These are phyloP conservation scores for Hemileccinum rubropunctum DNA, from an alignment of 768 basidiomycete species.

Conservation along the genomic window DNA sequence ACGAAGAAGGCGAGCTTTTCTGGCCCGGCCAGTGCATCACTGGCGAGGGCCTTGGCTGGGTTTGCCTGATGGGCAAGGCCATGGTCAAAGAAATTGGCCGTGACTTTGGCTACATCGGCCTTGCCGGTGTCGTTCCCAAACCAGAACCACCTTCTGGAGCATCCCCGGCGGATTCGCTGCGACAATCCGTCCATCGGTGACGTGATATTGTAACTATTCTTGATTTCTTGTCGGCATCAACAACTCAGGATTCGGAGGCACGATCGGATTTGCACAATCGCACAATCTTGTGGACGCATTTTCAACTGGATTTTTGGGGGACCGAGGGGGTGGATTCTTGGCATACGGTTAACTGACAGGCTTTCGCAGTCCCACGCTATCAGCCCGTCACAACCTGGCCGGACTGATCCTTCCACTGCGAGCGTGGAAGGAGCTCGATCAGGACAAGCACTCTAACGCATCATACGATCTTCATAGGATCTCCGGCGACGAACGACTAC, in stretches of 20 bases:
- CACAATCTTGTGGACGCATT: constrained; percentile 26
- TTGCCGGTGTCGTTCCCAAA: constrained; percentile 71
- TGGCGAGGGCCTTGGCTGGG: constrained; percentile 81
- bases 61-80: constrained; percentile 82
- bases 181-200: constrained; percentile 35
- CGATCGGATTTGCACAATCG: constrained; percentile 23
- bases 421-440: constrained; percentile 24
- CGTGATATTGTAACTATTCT: constrained; percentile 4
- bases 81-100: constrained; percentile 84
- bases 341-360: constrained; percentile 14
- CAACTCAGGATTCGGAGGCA: constrained; percentile 24
- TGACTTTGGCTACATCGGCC: constrained; percentile 67
- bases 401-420: constrained; percentile 15
- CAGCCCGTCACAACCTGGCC: constrained; percentile 8
- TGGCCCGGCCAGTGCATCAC: constrained; percentile 76
- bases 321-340: constrained; percentile 16
- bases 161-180: constrained; percentile 29
- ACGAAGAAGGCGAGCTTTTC: constrained; percentile 82
- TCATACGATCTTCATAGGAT: constrained; percentile 25
- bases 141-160: constrained; percentile 43
- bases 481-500: constrained; percentile 16
- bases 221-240: constrained; percentile 32
- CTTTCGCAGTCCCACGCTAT: constrained; percentile 9
- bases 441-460: constrained; percentile 14
- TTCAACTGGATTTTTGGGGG: constrained; percentile 23